A percentile compares a stretch with the other conserved stretches of the same genome.
Evolutionary conservation across 306 rosid species (phyloP).

Genomic region (Lotus japonicus): DNA sequence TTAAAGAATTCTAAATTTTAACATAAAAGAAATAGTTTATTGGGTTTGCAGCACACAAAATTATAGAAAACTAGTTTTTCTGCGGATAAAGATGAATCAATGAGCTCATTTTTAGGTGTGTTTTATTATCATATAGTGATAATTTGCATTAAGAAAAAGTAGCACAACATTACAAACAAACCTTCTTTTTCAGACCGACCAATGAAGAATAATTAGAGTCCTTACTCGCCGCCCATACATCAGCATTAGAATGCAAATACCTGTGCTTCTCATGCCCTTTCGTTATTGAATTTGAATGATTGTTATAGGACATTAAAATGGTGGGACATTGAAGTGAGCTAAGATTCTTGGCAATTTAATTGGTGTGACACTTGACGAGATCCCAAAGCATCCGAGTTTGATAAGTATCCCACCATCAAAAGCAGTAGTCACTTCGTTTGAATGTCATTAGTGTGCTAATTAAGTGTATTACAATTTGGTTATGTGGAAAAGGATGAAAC

Average conservation of each 20-base stretch:
- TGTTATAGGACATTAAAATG: too few relatives aligned
- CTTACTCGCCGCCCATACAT: conserved; percentile 33
- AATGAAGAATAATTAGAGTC: conserved; percentile 19
- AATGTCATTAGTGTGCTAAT: too few relatives aligned
- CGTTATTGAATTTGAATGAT: too few relatives aligned
- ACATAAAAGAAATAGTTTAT: not conserved
- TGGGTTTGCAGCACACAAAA: not conserved
- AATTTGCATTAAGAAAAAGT: conserved; percentile 16
- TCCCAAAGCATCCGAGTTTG: too few relatives aligned
- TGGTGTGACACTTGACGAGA: too few relatives aligned
- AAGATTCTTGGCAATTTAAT: too few relatives aligned
- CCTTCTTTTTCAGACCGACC: conserved; percentile 40
- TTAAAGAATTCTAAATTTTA: not conserved
- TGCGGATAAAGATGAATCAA: not conserved
- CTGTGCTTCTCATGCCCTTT: too few relatives aligned
- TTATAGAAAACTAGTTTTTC: not conserved
- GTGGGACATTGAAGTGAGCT: too few relatives aligned
- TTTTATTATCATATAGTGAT: conserved; percentile 6
- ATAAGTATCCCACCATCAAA: too few relatives aligned
- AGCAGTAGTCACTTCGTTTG: too few relatives aligned
- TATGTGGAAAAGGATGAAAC: too few relatives aligned
- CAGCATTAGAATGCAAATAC: not conserved
- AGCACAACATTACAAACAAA: conserved; percentile 12
- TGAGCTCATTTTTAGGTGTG: not conserved
- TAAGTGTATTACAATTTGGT: too few relatives aligned